phyloP scores from a whole-genome alignment of 345 rosid species.

The Iberis pinnata region DNA sequence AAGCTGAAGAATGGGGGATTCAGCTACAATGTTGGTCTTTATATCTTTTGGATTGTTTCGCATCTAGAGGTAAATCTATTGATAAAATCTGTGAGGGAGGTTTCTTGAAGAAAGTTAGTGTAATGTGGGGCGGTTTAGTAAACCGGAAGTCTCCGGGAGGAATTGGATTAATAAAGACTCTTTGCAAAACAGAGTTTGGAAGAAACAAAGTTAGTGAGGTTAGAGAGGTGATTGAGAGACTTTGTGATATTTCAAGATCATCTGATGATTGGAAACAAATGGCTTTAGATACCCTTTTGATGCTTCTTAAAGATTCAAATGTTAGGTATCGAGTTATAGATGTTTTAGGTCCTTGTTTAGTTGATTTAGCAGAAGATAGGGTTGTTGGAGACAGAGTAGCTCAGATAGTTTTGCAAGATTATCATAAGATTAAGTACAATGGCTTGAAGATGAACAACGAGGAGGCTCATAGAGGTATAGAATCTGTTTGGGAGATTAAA shows the following conservation, averaged over 20 bases:
- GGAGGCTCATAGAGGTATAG: slow-evolving; percentile 35
- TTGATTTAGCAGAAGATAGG: slow-evolving; percentile 55
- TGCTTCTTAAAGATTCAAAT: slow-evolving; percentile 56
- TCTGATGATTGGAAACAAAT: slow-evolving; percentile 58
- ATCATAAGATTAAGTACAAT: slow-evolving; percentile 53
- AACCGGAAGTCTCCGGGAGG: slow-evolving; percentile 58
- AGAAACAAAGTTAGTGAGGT: slow-evolving; percentile 40
- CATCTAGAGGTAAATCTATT: slow-evolving; percentile 40
- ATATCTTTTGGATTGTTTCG: slow-evolving; percentile 60
- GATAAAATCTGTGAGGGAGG: slow-evolving; percentile 37
- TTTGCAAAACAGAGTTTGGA: slow-evolving; percentile 51
- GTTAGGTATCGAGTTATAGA: slow-evolving; percentile 49
- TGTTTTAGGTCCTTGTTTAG: slow-evolving; percentile 39
- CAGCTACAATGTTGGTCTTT: slow-evolving; percentile 76
- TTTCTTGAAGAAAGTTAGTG: slow-evolving; percentile 41
- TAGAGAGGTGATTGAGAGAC: slow-evolving; percentile 38
- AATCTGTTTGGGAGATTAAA: slow-evolving; percentile 59
- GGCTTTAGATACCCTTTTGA: slow-evolving; percentile 57
- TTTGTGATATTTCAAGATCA: slow-evolving; percentile 59
- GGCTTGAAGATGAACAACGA: slow-evolving; percentile 39
- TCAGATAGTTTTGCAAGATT: slow-evolving; percentile 45
- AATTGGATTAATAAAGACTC: slow-evolving; percentile 48
- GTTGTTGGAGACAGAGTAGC: slow-evolving; percentile 50
- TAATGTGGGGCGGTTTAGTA: slow-evolving; percentile 65
- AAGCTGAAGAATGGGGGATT: slow-evolving; percentile 78